Conservation (phyloP, 371 early-diverging fungal genomes). For the Phascolomyces articulosus region DNA sequence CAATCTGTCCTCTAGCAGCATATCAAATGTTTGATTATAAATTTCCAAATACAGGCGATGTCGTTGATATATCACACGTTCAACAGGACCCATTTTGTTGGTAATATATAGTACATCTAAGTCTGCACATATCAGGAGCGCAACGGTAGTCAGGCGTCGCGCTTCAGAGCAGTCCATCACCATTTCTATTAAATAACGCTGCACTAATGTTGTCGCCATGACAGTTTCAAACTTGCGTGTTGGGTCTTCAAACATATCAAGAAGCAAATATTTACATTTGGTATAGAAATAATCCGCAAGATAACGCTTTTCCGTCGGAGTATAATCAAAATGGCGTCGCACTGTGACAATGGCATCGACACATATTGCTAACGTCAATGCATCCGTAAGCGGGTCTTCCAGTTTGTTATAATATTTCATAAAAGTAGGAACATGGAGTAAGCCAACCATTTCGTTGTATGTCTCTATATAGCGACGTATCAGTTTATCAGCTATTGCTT, state of each 20-base stretch:
- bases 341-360: neutral
- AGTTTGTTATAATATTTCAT: constrained; percentile 2
- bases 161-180: constrained; percentile 5
- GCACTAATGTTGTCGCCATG: neutral
- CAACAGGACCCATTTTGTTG: neutral
- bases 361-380: constrained; percentile 20
- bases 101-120: neutral
- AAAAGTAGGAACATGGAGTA: constrained; percentile 13
- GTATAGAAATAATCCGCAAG: constrained; percentile 25
- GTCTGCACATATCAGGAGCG: neutral
- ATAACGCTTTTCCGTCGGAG: constrained; percentile 8
- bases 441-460: neutral
- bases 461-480: neutral
- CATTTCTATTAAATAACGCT: neutral
- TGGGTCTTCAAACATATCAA: constrained; percentile 27
- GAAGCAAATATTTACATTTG: constrained; percentile 4
- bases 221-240: constrained; percentile 16
- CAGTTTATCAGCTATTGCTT: neutral
- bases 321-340: constrained; percentile 3
- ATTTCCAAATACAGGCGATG: neutral
- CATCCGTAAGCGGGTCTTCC: constrained; percentile 7
- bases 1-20: neutral
- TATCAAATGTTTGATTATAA: neutral
- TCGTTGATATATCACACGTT: constrained; percentile 4
- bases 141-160: constrained; percentile 4